These are phyloP conservation scores for Claviceps sp. DNA, from an alignment of 2,329 filamentous ascomycete species.

Conservation along the genomic window DNA sequence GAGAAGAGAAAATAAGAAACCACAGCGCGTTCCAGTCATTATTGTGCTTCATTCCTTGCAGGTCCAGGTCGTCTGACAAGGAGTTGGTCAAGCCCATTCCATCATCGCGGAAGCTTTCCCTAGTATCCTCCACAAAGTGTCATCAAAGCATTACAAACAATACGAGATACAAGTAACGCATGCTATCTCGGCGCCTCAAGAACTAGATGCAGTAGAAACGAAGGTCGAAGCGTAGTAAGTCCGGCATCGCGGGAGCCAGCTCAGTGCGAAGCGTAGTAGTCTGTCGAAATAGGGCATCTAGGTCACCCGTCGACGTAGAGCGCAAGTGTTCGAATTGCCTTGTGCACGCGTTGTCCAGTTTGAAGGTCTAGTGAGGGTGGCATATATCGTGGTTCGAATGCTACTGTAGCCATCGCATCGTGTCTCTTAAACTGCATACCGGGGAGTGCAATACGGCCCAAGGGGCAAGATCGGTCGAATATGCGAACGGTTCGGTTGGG, in stretches of 20 bases:
- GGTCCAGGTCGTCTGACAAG: not conserved
- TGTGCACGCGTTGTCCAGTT: too few species aligned
- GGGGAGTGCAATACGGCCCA: too few species aligned
- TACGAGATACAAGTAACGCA: not conserved
- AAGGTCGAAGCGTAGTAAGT: not conserved
- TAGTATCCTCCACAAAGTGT: too few species aligned
- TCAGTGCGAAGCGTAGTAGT: not conserved
- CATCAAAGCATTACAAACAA: not conserved
- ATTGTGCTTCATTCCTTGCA: slow-evolving; percentile 2
- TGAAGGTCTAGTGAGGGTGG: too few species aligned
- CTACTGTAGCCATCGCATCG: too few species aligned
- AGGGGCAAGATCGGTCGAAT: too few species aligned
- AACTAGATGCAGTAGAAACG: not conserved
- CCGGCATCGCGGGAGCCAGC: not conserved
- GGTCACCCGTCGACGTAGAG: too few species aligned
- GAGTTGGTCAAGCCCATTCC: not conserved
- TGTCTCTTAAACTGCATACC: too few species aligned
- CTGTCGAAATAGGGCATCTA: too few species aligned
- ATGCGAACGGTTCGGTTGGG: too few species aligned
- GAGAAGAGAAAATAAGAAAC: not conserved
- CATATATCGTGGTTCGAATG: too few species aligned
- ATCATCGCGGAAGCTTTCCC: not conserved
- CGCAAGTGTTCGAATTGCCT: too few species aligned
- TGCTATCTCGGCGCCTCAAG: not conserved
- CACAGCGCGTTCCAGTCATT: slow-evolving; percentile 3